Base-by-base conservation (phyloP, 768 basidiomycete species). In the Termitomyces eurrhizus region DNA sequence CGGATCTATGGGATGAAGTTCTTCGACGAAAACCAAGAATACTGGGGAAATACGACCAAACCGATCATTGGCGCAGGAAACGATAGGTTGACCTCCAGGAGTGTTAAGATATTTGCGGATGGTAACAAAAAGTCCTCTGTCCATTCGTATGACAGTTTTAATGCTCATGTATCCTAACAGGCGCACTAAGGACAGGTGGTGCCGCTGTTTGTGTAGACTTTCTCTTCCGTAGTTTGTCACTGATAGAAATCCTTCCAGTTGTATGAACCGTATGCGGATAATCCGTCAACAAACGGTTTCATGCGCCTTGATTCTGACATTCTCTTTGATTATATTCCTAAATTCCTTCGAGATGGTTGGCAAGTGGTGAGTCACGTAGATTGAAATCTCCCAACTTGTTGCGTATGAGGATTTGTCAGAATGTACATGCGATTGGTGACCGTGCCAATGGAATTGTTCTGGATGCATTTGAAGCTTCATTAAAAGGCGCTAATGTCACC, bases 401-500 rank as follows among this genome's bases (percentile, higher is more conserved):
- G 42, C 61, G 39, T 11, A 57, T 36, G 4, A 36, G 26, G 11
- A 36, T 48, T 44, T 46, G 56, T 11, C 63, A 95, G 93, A 94
- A 95, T 66, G 86, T 94, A 16, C 91, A 92, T 71, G 90, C 90
- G 18, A 89, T 93, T 42, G 91, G 91, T 12, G 95, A 98, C 72
- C 84, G 88, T 54, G 93, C 94, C 44, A 96, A 96, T 70, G 80
- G 85, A 21, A 79, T 93, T 46, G 88, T 95, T 18, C 72, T 97
- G 39, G 86, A 95, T 69, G 87, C 88, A 0, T 95, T 96, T 65
- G 91, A 94, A 70, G 76, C 78, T 21, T 83, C 87, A 5, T 71
- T 93, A 55, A 72, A 81, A 59, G 81, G 82, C 29, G 77, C 77
- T 46, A 83, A 89, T 64, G 84, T 89, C 9, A 80, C 83, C 32